Evolutionary conservation across 768 basidiomycete genomes (phyloP).

Genomic region (Naganishia randhawae): DNA sequence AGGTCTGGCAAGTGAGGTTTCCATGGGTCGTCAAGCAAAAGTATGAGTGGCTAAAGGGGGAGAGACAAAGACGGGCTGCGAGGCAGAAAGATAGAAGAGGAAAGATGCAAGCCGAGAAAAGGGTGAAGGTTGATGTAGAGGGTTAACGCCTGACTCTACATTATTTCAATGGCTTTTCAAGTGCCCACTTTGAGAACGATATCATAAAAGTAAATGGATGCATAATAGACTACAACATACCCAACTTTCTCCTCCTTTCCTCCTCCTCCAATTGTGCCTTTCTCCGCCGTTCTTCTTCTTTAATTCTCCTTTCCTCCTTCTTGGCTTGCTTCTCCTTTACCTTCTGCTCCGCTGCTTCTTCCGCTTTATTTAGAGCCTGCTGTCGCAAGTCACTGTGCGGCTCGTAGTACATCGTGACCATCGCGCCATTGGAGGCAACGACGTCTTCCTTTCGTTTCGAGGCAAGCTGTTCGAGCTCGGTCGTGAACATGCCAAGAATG

Average conservation of each 20-base stretch:
- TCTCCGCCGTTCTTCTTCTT: conserved; percentile 38
- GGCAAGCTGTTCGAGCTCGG: conserved; percentile 35
- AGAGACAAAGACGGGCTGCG: neutral
- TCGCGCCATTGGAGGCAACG: conserved; percentile 30
- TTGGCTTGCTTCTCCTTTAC: conserved; percentile 34
- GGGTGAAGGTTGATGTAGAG: neutral
- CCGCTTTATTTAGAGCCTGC: conserved; percentile 34
- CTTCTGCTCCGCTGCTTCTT: conserved; percentile 33
- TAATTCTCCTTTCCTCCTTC: conserved; percentile 39
- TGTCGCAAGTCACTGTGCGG: conserved; percentile 31
- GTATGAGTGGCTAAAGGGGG: conserved; percentile 7
- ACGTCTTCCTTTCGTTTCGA: conserved; percentile 40
- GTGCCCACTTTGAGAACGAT: too few species aligned
- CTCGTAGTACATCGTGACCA: conserved; percentile 31
- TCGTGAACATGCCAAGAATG: conserved; percentile 37
- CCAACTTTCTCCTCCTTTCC: conserved; percentile 33
- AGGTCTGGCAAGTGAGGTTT: conserved; percentile 1
- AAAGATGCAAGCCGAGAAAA: neutral
- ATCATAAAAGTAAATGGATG: neutral
- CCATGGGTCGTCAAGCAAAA: conserved; percentile 17
- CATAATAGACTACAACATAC: neutral
- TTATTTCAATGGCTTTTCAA: too few species aligned
- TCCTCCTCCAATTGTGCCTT: conserved; percentile 36
- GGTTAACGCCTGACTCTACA: neutral
- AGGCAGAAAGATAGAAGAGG: neutral